These are phyloP conservation scores for Cercospora beticola DNA, from an alignment of 2,329 filamentous ascomycete genomes.

Conservation along the genomic window DNA sequence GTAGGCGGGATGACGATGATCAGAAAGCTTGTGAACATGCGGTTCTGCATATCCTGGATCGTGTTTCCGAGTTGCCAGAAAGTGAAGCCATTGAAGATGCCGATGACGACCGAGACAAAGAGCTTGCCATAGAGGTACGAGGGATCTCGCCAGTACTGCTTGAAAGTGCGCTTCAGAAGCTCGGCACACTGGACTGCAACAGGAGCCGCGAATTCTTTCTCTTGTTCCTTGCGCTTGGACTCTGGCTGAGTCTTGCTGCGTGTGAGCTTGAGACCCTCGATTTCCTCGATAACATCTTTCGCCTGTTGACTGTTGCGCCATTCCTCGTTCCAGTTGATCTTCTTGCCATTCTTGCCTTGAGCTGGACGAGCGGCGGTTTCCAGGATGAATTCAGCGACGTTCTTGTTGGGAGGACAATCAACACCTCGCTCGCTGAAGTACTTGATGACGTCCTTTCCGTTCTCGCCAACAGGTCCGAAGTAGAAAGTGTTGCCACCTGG, in stretches of 20 bases:
- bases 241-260: conserved; percentile 49
- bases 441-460: conserved; percentile 62
- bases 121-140: conserved; percentile 76
- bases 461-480: conserved; percentile 69
- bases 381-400: conserved; percentile 66
- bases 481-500: conserved; percentile 71
- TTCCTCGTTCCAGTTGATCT: conserved; percentile 71
- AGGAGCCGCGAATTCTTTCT: conserved; percentile 61
- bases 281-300: conserved; percentile 60
- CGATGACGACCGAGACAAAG: conserved; percentile 68
- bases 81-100: conserved; percentile 77
- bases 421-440: conserved; percentile 68
- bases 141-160: conserved; percentile 66
- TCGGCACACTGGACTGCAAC: conserved; percentile 61
- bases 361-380: conserved; percentile 62
- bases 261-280: conserved; percentile 61
- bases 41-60: conserved; percentile 69
- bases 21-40: conserved; percentile 71
- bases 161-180: conserved; percentile 69
- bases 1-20: conserved; percentile 62
- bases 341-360: conserved; percentile 54
- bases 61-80: conserved; percentile 69
- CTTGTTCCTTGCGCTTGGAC: conserved; percentile 41
- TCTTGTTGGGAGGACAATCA: conserved; percentile 64
- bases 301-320: conserved; percentile 68